These are phyloP conservation scores for Ophiocordyceps unilateralis DNA, from an alignment of 2,329 filamentous ascomycete genomes.

Conservation along the genomic window DNA sequence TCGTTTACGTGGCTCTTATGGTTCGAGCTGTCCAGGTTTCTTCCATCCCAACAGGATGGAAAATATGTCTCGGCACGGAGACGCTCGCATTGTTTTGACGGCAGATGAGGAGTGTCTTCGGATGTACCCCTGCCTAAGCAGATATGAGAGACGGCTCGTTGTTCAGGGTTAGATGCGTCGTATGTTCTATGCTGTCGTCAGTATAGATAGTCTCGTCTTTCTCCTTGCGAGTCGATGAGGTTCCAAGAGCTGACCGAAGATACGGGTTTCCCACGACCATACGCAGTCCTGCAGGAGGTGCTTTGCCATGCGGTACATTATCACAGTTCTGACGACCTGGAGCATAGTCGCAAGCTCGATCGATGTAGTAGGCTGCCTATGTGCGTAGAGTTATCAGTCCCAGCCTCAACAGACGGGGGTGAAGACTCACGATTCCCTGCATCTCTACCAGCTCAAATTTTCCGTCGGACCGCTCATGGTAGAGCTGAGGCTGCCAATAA, in stretches of 20 bases:
- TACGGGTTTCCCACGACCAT: slow-evolving; percentile 47
- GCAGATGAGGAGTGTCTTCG: slow-evolving; percentile 32
- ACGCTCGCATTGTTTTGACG: slow-evolving; percentile 30
- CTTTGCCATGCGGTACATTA: slow-evolving; percentile 18
- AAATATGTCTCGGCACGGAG: slow-evolving; percentile 38
- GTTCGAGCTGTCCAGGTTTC: slow-evolving; percentile 32
- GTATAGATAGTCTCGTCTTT: background rate
- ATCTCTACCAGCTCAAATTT: slow-evolving; percentile 26
- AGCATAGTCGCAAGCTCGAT: slow-evolving; percentile 11
- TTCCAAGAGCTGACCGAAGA: slow-evolving; percentile 13
- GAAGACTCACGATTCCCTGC: slow-evolving; percentile 10
- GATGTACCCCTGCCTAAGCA: slow-evolving; percentile 26
- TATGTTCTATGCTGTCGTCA: slow-evolving; percentile 16
- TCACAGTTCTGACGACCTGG: slow-evolving; percentile 9
- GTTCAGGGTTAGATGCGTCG: slow-evolving; percentile 23
- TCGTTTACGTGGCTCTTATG: slow-evolving; percentile 39
- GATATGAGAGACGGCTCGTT: slow-evolving; percentile 34
- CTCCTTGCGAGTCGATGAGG: background rate
- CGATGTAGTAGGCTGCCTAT: slow-evolving; percentile 11
- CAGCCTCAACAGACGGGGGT: background rate
- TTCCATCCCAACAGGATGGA: slow-evolving; percentile 46
- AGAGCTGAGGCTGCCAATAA: slow-evolving; percentile 50
- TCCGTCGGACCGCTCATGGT: slow-evolving; percentile 33
- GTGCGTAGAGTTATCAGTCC: background rate
- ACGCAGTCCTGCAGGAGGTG: slow-evolving; percentile 44